Base-by-base conservation (phyloP, 352 stramenopile species). In the Blastocystis sp. region DNA sequence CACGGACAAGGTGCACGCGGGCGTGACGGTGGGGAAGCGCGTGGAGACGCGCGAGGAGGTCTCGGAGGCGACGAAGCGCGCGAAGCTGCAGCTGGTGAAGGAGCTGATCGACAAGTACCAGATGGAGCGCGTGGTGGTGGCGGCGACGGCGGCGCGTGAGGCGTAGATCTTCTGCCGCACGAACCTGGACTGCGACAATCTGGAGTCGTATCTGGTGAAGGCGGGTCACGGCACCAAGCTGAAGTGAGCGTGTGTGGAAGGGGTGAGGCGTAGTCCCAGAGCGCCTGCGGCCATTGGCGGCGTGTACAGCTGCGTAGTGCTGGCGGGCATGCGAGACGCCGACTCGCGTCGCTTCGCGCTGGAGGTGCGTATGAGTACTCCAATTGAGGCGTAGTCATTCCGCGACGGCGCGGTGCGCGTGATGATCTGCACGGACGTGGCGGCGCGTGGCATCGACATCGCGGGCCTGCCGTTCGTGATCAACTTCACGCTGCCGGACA, bases 361-460 rank as follows among this genome's bases (percentile, higher is more conserved):
- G 43, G 24, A 81, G 34, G 71, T 81, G n/a, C 10, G 71, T 40
- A 3, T 21, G 7, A 1, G 34, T 78, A 93, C 43, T 6, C 89
- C 91, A 42, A 90, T 90, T 63, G 48, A 7, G 43, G 89, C 89
- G 40, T 70, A 93, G 34, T 87, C 92, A 45, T 94, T 97, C 88
- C 92, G 92, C 89, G 89, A 90, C 7, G 92, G 93, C 1, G 90
- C 92, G 43, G 92, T 93, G 45, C 89, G 91, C 60, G 91, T 95
- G 17, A 80, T 97, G 3, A 81, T 96, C 59, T 92, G 92, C 65
- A 96, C 93, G 43, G 93, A 96, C 88, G 91, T 95, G 2, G 92
- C 93, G 0, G 92, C 92, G 63, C 87, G 93, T 68, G 94, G 94
- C 28, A 92, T 96, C 74, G 93, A 97, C 89, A 91, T 97, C 59